A percentile compares a stretch with the other conserved stretches of the same genome.
phyloP scores from a whole-genome alignment of 345 rosid species.

The Salix koriyanagi region DNA sequence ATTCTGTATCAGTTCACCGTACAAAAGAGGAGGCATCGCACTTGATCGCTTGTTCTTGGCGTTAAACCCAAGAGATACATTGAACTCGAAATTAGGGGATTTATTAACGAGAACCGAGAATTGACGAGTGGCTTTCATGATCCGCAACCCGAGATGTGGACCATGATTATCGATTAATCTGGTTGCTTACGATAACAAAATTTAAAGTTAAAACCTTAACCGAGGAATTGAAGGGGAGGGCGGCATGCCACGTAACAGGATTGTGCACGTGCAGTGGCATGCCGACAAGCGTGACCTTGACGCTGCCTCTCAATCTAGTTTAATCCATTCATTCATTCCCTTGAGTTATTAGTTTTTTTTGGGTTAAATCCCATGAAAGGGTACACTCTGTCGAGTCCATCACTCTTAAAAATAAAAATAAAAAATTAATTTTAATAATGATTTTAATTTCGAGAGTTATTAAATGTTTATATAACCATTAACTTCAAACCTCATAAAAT shows the following conservation, averaged over 20 bases:
- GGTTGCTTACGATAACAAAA: background rate
- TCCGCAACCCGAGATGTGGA: background rate
- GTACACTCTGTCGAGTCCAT: slow-evolving; percentile 11
- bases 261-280: slow-evolving; percentile 15
- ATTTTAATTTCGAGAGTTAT: too few species aligned
- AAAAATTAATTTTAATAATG: too few species aligned
- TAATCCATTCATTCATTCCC: background rate
- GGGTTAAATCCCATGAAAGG: slow-evolving; percentile 1
- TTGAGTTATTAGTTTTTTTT: background rate
- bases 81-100: background rate
- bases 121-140: background rate
- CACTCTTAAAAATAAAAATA: too few species aligned
- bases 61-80: background rate
- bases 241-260: slow-evolving; percentile 11
- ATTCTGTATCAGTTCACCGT: background rate
- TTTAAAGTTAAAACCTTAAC: background rate
- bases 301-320: background rate
- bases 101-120: slow-evolving; percentile 3
- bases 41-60: background rate
- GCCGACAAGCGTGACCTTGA: background rate
- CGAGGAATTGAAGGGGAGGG: background rate
- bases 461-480: too few species aligned
- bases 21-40: background rate
- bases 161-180: background rate
- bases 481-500: too few species aligned